These are phyloP conservation scores for Pythium folliculosum DNA, from an alignment of 352 stramenopile species.

Conservation along the genomic window DNA sequence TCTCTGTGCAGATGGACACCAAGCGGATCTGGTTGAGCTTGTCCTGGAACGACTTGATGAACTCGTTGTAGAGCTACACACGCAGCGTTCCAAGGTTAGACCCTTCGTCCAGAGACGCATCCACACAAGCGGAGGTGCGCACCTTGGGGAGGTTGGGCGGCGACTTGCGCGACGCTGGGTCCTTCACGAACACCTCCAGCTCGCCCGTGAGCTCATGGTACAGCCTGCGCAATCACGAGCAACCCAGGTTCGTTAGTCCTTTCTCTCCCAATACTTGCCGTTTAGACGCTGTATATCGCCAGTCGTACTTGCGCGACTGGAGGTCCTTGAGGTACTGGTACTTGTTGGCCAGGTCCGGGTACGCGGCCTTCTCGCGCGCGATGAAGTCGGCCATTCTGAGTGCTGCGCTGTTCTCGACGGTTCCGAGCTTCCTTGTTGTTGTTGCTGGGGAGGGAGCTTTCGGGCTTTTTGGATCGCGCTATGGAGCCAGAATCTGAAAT, in stretches of 20 bases:
- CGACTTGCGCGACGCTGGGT: constrained; percentile 64
- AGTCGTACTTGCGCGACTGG: constrained; percentile 81
- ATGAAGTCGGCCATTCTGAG: constrained; percentile 75
- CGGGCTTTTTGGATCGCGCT: constrained; percentile 22
- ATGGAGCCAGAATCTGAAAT: no score
- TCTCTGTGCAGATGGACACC: constrained; percentile 90
- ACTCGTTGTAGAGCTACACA: constrained; percentile 95
- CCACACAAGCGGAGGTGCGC: not conserved
- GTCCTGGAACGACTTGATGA: constrained; percentile 93
- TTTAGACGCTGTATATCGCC: not conserved
- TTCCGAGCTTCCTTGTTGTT: not conserved
- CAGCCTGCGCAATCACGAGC: constrained; percentile 62
- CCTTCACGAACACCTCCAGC: constrained; percentile 91
- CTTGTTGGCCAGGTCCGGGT: constrained; percentile 90
- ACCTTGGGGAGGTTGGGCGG: constrained; percentile 55
- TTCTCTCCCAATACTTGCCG: no score
- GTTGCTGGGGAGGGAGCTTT: not conserved
- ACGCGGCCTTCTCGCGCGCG: constrained; percentile 82
- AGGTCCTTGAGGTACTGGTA: constrained; percentile 93
- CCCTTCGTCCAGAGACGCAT: not conserved
- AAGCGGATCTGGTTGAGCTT: constrained; percentile 96
- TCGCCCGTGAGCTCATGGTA: constrained; percentile 97
- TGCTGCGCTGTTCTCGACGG: not conserved
- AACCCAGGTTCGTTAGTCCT: constrained; percentile 1
- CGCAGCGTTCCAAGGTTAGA: no score